Evolutionary conservation across 2,329 filamentous ascomycete genomes (phyloP).

Genomic region (Aspergillus sp.): DNA sequence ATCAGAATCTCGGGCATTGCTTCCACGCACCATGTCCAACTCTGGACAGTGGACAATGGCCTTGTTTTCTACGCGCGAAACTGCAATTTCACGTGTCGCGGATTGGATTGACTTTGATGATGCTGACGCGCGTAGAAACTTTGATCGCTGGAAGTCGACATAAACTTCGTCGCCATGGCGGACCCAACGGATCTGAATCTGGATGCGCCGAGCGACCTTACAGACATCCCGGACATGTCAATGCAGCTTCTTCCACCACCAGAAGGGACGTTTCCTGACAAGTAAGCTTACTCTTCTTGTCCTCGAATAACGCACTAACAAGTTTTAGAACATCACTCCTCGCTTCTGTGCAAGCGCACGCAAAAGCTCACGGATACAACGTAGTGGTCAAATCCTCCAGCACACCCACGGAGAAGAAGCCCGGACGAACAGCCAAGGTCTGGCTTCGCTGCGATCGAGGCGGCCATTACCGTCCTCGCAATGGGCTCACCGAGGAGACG

Average conservation of each 20-base stretch:
- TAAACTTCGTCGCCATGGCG: conserved; percentile 39
- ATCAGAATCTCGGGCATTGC: conserved; percentile 32
- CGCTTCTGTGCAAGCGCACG: conserved; percentile 46
- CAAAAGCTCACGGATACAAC: conserved; percentile 50
- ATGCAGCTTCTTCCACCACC: conserved; percentile 49
- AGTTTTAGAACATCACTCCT: conserved; percentile 38
- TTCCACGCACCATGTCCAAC: conserved; percentile 42
- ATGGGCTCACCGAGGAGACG: conserved; percentile 51
- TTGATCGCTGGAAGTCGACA: conserved; percentile 20
- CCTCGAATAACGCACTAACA: conserved; percentile 11
- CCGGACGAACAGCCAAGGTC: conserved; percentile 49
- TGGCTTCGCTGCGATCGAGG: conserved; percentile 52
- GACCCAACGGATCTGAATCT: conserved; percentile 49
- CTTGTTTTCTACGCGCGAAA: neutral
- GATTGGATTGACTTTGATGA: conserved; percentile 16
- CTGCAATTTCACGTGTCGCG: neutral
- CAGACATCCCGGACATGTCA: conserved; percentile 49
- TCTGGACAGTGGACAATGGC: conserved; percentile 15
- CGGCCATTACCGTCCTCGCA: conserved; percentile 50
- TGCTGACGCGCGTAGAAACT: conserved; percentile 29
- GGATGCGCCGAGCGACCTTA: conserved; percentile 51
- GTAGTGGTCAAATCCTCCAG: conserved; percentile 53
- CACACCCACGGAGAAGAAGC: conserved; percentile 51
- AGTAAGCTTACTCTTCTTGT: conserved; percentile 31
- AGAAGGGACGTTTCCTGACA: conserved; percentile 51